phyloP scores from a whole-genome alignment of 768 basidiomycete genomes.

The Zangia roseola region DNA sequence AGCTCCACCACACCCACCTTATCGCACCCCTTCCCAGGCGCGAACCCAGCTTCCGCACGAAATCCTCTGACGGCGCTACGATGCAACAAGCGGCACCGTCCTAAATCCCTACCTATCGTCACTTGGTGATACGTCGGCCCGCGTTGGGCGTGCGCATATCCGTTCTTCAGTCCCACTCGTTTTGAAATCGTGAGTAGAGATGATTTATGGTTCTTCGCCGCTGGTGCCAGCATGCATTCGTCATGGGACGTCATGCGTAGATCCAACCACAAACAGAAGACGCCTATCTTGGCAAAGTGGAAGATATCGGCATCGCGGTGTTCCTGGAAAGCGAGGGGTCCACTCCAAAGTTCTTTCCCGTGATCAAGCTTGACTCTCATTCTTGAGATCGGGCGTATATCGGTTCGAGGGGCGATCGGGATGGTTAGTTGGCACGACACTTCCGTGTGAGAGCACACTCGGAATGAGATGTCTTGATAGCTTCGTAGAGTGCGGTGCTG shows the following conservation, averaged over 20 bases:
- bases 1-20: slow-evolving; percentile 83
- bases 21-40: slow-evolving; percentile 58
- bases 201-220: slow-evolving; percentile 85
- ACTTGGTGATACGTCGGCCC: slow-evolving; percentile 27
- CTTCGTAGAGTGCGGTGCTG: slow-evolving; percentile 72
- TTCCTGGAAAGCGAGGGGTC: slow-evolving; percentile 68
- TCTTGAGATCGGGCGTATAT: slow-evolving; percentile 44
- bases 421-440: slow-evolving; percentile 64
- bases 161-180: slow-evolving; percentile 75
- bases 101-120: slow-evolving; percentile 35
- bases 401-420: slow-evolving; percentile 45
- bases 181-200: slow-evolving; percentile 82
- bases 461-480: slow-evolving; percentile 65
- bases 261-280: slow-evolving; percentile 6
- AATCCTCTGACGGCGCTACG: slow-evolving; percentile 75
- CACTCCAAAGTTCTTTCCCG: slow-evolving; percentile 66
- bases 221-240: slow-evolving; percentile 35
- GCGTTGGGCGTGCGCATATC: slow-evolving; percentile 89
- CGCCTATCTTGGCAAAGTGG: slow-evolving; percentile 77
- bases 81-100: slow-evolving; percentile 78
- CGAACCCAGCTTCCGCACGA: slow-evolving; percentile 77
- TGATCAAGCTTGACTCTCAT: slow-evolving; percentile 43
- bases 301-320: slow-evolving; percentile 65
- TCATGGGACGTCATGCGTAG: neutral
- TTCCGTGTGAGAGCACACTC: slow-evolving; percentile 79